phyloP scores from a whole-genome alignment of 441 rosid species.

The Euphorbia celastroides region DNA sequence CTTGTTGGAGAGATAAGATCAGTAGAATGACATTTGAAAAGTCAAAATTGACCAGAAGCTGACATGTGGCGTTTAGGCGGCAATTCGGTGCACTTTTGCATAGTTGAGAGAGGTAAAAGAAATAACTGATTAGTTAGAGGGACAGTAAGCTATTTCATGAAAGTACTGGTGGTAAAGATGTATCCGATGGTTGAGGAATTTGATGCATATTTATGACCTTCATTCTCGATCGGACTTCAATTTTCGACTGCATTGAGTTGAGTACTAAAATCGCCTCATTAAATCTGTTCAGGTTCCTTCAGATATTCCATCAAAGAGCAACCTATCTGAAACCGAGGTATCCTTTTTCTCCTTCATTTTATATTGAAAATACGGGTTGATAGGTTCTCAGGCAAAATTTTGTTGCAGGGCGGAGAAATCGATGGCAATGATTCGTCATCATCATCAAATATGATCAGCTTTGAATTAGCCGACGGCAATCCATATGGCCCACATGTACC shows the following conservation, averaged over 20 bases:
- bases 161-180: too few relatives aligned
- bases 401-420: slow-evolving; percentile 45
- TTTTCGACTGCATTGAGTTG: too few relatives aligned
- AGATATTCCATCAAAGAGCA: slow-evolving; percentile 42
- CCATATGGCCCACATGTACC: slow-evolving; percentile 61
- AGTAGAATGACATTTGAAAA: too few relatives aligned
- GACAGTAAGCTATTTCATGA: not conserved
- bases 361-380: slow-evolving; percentile 6
- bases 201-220: too few relatives aligned
- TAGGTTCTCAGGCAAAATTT: not conserved
- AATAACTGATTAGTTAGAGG: too few relatives aligned
- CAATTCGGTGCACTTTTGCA: too few relatives aligned
- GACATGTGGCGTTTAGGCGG: too few relatives aligned
- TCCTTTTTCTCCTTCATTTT: not conserved
- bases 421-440: slow-evolving; percentile 47
- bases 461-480: slow-evolving; percentile 59
- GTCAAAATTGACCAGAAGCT: too few relatives aligned
- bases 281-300: slow-evolving; percentile 62
- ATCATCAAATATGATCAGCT: slow-evolving; percentile 73
- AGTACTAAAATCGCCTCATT: slow-evolving; percentile 16
- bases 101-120: too few relatives aligned
- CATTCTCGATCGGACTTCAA: too few relatives aligned
- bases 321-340: slow-evolving; percentile 39
- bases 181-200: too few relatives aligned
- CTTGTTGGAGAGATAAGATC: too few relatives aligned